Base-by-base conservation (phyloP, 306 rosid genomes). In the Gillenia trifoliata region DNA sequence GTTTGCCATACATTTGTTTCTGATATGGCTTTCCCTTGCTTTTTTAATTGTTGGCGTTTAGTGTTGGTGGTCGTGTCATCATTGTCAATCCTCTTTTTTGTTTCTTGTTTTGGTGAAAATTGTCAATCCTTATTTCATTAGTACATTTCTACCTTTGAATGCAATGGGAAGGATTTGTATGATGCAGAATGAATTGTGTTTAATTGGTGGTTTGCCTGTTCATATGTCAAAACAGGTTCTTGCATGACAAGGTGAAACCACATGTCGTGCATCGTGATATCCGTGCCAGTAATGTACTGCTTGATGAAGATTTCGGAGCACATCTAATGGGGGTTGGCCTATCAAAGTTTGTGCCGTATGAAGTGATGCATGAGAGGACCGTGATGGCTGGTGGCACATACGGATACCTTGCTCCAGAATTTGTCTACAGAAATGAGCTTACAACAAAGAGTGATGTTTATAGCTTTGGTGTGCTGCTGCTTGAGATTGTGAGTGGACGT, bases 311-410 rank as follows among this genome's bases (percentile, higher is more conserved):
- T 79, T 92, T 92, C 70, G 99, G 96, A 63, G 98, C 98, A 1
- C 99, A 84, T 78, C 89, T 94, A 22, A 94, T 92, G 91, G 98
- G 99, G 25, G 96, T 90, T 67, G 99, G 98, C 47, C 90, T 94
- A 22, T 92, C 99, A 54, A 94, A 94, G 75, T 87, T 94, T 66
- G 97, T 94, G 65, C 95, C 96, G 16, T 94, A 90, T 17, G 99
- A 94, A 85, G 99, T 77, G 12, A 94, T 94, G 90, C 97, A 90
- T 2, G 98, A 94, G 81, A 88, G 99, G 82, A 92, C 96, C 19
- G 91, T 94, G 64, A 94, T 94, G 96, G 98, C 98, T 17, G 99
- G 99, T 15, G 99, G 99, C 74, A 94, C 99, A 19, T 85, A 92
- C 1, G 96, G 98, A 64, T 94, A 94, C 81, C 99, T 92, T 47